A percentile compares a stretch with the other conserved stretches of the same genome.
Evolutionary conservation across 192 early-diverging fungal species (phyloP).

Genomic region (Phlyctochytrium arcticum): DNA sequence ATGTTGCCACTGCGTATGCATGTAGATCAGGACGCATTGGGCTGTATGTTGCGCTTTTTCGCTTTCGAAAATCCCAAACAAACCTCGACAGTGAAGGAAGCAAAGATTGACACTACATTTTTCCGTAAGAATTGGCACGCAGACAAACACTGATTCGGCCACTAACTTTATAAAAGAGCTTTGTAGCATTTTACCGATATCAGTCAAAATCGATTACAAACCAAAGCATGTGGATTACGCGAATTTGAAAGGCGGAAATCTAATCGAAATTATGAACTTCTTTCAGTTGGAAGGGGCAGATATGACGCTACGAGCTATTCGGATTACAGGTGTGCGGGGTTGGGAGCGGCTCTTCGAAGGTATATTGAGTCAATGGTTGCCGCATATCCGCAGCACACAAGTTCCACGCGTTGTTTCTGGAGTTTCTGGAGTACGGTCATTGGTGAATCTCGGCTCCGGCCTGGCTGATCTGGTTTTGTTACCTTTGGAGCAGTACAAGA

Average conservation of each 20-base stretch:
- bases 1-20: constrained; percentile 80
- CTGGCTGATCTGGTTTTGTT: constrained; percentile 88
- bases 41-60: constrained; percentile 80
- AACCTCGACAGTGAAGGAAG: constrained; percentile 22
- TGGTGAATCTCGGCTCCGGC: constrained; percentile 87
- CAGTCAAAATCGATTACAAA: constrained; percentile 92
- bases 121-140: constrained; percentile 30
- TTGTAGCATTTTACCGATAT: constrained; percentile 68
- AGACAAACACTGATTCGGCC: neutral
- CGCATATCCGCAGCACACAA: constrained; percentile 89
- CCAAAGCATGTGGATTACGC: constrained; percentile 84
- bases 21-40: constrained; percentile 90
- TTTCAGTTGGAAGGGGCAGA: constrained; percentile 89
- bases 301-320: constrained; percentile 75
- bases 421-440: constrained; percentile 78
- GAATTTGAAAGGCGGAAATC: constrained; percentile 67
- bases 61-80: constrained; percentile 32
- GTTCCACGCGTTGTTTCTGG: constrained; percentile 86
- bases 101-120: constrained; percentile 15
- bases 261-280: constrained; percentile 85
- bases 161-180: constrained; percentile 48
- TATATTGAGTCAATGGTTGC: constrained; percentile 76
- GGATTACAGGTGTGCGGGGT: constrained; percentile 74
- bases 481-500: constrained; percentile 89
- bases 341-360: constrained; percentile 59